Percentiles rank a stretch among this genome's conserved stretches.
Conservation (phyloP, 1,139 yeast genomes). For the Saccharomyces hybrid region DNA sequence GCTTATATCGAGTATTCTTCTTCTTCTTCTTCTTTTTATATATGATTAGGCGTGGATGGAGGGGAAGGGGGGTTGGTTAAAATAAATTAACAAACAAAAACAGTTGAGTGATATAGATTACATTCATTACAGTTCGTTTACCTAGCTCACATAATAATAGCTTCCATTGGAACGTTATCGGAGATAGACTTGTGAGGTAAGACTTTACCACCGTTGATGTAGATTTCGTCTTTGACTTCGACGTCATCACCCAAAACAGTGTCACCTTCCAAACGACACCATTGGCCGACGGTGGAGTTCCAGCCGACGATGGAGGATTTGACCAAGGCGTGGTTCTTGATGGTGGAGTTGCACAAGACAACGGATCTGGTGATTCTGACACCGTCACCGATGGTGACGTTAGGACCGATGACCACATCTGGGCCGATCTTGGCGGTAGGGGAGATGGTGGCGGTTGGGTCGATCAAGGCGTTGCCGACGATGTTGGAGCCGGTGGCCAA, state of each 20-base stretch:
- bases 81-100: background rate
- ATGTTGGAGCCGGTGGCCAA: constrained; percentile 60
- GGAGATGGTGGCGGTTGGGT: constrained; percentile 90
- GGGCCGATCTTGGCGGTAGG: constrained; percentile 96
- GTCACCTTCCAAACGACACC: constrained; percentile 98
- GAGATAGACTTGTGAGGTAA: constrained; percentile 97
- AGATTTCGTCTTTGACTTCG: constrained; percentile 94
- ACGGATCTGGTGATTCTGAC: constrained; percentile 97
- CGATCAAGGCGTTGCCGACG: constrained; percentile 92
- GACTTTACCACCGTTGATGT: constrained; percentile 98
- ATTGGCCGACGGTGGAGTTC: constrained; percentile 96
- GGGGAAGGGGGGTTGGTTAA: background rate
- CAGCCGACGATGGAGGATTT: constrained; percentile 98
- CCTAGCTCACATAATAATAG: constrained; percentile 76
- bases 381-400: constrained; percentile 94
- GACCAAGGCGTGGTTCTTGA: constrained; percentile 97
- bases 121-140: background rate
- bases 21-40: background rate
- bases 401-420: constrained; percentile 95
- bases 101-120: background rate
- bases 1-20: background rate
- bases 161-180: constrained; percentile 92
- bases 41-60: no score
- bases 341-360: constrained; percentile 79
- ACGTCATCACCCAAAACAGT: constrained; percentile 99